A percentile compares a stretch with the other conserved stretches of the same genome.
These are phyloP conservation scores for Penicillium lagena DNA, from an alignment of 495 filamentous ascomycete genomes.

Conservation along the genomic window DNA sequence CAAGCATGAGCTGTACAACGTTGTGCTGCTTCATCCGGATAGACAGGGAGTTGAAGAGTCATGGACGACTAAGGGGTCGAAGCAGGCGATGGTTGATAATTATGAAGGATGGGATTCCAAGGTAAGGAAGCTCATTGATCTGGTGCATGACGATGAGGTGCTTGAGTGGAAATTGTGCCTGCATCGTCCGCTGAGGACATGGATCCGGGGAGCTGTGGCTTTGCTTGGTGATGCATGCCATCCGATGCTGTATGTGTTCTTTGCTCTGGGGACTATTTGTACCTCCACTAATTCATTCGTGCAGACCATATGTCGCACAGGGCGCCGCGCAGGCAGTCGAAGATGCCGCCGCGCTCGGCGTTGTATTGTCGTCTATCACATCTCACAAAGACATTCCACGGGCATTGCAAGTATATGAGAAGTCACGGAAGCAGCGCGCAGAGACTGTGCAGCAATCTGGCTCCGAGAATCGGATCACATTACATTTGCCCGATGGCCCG, in stretches of 20 bases:
- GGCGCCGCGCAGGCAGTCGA: slow-evolving; percentile 49
- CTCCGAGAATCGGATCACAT: slow-evolving; percentile 40
- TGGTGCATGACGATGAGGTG: slow-evolving; percentile 43
- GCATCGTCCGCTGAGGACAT: slow-evolving; percentile 46
- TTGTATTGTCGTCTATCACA: slow-evolving; percentile 36
- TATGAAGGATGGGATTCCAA: slow-evolving; percentile 31
- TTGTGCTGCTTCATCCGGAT: slow-evolving; percentile 38
- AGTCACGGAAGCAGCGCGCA: slow-evolving; percentile 42
- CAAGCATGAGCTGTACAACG: slow-evolving; percentile 36
- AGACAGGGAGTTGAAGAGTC: slow-evolving; percentile 30
- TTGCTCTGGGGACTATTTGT: background rate
- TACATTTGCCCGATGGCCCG: slow-evolving; percentile 49
- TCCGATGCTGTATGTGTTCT: slow-evolving; percentile 46
- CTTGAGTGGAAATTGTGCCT: slow-evolving; percentile 63
- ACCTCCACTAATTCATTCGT: background rate
- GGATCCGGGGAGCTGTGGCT: slow-evolving; percentile 52
- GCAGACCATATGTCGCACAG: slow-evolving; percentile 40
- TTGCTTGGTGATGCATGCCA: slow-evolving; percentile 66
- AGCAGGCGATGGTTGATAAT: slow-evolving; percentile 34
- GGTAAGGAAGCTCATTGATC: slow-evolving; percentile 29
- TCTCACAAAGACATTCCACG: slow-evolving; percentile 30
- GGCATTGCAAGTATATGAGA: slow-evolving; percentile 41
- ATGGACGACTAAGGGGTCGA: slow-evolving; percentile 38
- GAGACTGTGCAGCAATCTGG: slow-evolving; percentile 46
- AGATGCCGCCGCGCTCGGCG: slow-evolving; percentile 47